These are phyloP conservation scores for Trypanosoma conorhini DNA, from an alignment of 208 protist species.

Conservation along the genomic window DNA sequence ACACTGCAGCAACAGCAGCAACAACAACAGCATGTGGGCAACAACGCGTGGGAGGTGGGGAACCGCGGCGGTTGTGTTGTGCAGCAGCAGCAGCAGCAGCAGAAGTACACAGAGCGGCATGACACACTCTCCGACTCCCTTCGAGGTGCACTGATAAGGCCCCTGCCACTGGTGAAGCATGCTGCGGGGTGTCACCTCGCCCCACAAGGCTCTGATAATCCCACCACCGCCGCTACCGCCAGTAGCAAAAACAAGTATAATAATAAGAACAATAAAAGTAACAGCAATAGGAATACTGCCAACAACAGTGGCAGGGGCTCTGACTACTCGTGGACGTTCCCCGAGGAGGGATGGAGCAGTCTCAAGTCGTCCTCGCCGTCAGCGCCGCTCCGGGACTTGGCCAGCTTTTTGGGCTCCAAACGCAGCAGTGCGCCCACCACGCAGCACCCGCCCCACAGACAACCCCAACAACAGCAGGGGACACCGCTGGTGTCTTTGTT, in stretches of 20 bases:
- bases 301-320: not conserved
- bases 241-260: not conserved
- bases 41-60: too few relatives aligned
- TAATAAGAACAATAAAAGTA: constrained; percentile 9
- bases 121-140: not conserved
- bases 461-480: constrained; percentile 4
- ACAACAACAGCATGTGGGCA: not conserved
- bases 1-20: constrained; percentile 14
- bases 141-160: not conserved
- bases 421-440: not conserved
- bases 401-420: not conserved
- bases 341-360: not conserved
- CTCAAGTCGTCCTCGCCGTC: not conserved
- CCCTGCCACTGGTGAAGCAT: not conserved
- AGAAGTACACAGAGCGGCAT: not conserved
- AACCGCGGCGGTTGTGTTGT: too few relatives aligned
- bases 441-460: not conserved
- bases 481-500: not conserved
- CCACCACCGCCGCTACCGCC: not conserved
- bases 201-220: not conserved
- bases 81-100: not conserved
- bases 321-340: not conserved
- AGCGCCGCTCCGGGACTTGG: not conserved
- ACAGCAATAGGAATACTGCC: not conserved
- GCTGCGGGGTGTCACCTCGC: not conserved